A percentile compares a stretch with the other conserved stretches of the same genome.
phyloP scores from a whole-genome alignment of 148 eudicot species.

The Heliosperma pusillum region DNA sequence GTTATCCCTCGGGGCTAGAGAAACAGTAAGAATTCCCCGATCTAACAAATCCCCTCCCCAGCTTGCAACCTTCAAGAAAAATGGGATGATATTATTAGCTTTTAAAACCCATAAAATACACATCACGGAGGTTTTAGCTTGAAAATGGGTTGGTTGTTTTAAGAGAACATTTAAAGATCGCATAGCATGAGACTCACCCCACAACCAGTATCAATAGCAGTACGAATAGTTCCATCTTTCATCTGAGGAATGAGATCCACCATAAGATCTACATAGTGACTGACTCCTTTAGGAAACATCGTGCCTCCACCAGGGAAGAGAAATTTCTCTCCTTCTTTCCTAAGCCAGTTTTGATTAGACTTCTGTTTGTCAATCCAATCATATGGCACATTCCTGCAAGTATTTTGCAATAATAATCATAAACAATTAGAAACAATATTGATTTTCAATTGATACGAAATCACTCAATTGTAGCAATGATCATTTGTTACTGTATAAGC shows the following conservation, averaged over 20 bases:
- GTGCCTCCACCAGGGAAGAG: slow-evolving; percentile 98
- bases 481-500: not conserved
- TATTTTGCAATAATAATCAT: slow-evolving; percentile 9
- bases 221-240: slow-evolving; percentile 87
- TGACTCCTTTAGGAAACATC: slow-evolving; percentile 88
- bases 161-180: not conserved
- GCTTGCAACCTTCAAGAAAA: slow-evolving; percentile 65
- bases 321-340: slow-evolving; percentile 94
- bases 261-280: slow-evolving; percentile 78
- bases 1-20: slow-evolving; percentile 94
- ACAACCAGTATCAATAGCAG: slow-evolving; percentile 98
- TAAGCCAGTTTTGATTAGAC: slow-evolving; percentile 91
- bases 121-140: not conserved
- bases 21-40: slow-evolving; percentile 73
- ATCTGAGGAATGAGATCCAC: slow-evolving; percentile 73
- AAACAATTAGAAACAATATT: not conserved
- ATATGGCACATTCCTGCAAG: slow-evolving; percentile 85
- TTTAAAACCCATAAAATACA: not conserved
- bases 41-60: slow-evolving; percentile 93
- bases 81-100: not conserved
- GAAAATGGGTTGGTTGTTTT: not conserved
- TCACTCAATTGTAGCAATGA: not conserved
- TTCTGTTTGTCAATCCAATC: slow-evolving; percentile 93
- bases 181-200: slow-evolving; percentile 62
- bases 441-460: not conserved